Percentiles rank a stretch among this genome's conserved stretches.
phyloP scores from a whole-genome alignment of 1,284 basidiomycete species.

The Cystobasidium slooffiae region DNA sequence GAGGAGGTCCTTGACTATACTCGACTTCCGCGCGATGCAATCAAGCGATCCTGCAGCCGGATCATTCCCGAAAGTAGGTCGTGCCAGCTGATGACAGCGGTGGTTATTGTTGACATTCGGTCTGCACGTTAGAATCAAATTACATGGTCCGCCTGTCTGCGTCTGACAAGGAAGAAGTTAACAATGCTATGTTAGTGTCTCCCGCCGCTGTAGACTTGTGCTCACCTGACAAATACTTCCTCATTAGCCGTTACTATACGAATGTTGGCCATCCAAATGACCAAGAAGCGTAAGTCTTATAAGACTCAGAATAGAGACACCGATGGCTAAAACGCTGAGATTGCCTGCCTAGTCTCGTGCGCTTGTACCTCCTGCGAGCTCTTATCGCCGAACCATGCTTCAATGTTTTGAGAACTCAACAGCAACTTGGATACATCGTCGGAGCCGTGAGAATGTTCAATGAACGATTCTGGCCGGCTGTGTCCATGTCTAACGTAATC shows the following conservation, averaged over 20 bases:
- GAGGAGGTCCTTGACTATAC: conserved; percentile 70
- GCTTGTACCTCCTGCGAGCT: background rate
- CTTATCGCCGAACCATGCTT: conserved; percentile 76
- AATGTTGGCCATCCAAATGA: conserved; percentile 66
- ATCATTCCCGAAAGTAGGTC: conserved; percentile 42
- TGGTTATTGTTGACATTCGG: background rate
- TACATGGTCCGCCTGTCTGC: conserved; percentile 71
- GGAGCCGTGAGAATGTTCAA: conserved; percentile 59
- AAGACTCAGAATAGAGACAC: background rate
- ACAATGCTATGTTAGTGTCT: conserved; percentile 67
- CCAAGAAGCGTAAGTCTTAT: conserved; percentile 56
- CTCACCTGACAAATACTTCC: background rate
- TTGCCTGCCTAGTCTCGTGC: background rate
- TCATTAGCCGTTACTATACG: conserved; percentile 54
- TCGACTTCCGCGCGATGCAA: conserved; percentile 56
- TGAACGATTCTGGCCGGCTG: conserved; percentile 44
- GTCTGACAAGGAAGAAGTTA: conserved; percentile 83
- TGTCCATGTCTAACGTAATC: background rate
- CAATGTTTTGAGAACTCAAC: conserved; percentile 87
- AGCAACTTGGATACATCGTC: conserved; percentile 96
- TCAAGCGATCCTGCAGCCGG: conserved; percentile 41
- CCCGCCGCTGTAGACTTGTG: background rate
- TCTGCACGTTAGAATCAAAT: conserved; percentile 66
- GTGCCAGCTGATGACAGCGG: background rate
- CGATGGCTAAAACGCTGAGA: background rate